Base-by-base conservation (phyloP, 805 yeast genomes). In the Metschnikowia cerradonensis region DNA sequence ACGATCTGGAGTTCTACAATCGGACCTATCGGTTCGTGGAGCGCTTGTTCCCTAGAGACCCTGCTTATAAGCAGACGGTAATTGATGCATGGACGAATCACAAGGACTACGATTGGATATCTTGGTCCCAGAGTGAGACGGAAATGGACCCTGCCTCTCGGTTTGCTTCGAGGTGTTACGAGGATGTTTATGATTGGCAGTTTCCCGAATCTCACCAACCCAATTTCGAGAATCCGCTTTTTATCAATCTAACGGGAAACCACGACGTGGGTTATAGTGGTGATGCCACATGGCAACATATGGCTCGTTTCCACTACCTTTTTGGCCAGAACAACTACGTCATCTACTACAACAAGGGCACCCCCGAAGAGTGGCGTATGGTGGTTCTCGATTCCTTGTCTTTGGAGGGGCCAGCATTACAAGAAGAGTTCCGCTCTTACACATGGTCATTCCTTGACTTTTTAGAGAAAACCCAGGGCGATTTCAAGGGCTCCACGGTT, bases 181-280 rank as follows among this genome's bases (percentile, higher is more conserved):
- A 70, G 44, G 81, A 86, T 64, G 80, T 84, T 5, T 80, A 81
- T 55, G 86, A 84, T 59, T 88, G 96, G 96, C 72, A 76, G 36
- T 61, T 76, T 26, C 57, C 53, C 7, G 61, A 63, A 6, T 41
- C 35, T n/a, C 47, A 46, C 8, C 31, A 34, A 31, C 75, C 76
- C 31, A 70, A 72, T 57, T 72, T 65, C 19, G 75, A 77, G 34
- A 81, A 80, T 52, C 91, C 89, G 10, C 68, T 88, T 35, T 81
- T 92, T 62, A 78, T 90, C 53, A 94, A 94, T 65, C 72, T 94
- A 43, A 84, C 96, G 1, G 99, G 99, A 1, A 94, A 94, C 65
- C 99, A 94, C 65, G 99, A 94, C 66, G 83, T 92, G 44, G 99
- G 99, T 0, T 92, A 94, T 65, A 81, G 88, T 44, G 98, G 98